phyloP scores from a whole-genome alignment of 345 rosid species.

The Dipteronia dyeriana region DNA sequence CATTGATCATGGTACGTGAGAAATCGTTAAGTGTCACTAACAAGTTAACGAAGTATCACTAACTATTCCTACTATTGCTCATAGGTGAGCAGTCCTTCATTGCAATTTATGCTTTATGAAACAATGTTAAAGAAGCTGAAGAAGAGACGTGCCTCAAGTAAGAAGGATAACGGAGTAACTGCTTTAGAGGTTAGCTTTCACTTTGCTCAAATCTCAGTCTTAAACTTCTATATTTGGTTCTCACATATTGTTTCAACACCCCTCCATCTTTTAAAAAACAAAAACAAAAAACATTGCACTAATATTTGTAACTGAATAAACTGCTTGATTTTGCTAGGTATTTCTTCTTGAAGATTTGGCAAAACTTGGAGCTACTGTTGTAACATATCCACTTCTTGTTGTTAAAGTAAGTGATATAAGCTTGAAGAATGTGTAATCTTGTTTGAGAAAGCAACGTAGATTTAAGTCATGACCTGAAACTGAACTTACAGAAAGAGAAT shows the following conservation, averaged over 20 bases:
- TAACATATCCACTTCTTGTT: conserved; percentile 92
- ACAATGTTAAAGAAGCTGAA: conserved; percentile 85
- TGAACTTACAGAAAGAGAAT: neutral
- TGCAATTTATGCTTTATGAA: conserved; percentile 97
- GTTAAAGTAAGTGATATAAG: conserved; percentile 58
- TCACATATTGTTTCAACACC: neutral
- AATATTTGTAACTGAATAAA: conserved; percentile 11
- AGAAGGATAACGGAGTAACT: conserved; percentile 57
- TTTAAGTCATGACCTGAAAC: neutral
- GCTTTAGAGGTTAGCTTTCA: conserved; percentile 72
- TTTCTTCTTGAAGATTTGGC: conserved; percentile 96
- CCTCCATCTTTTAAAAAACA: neutral
- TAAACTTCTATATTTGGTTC: neutral
- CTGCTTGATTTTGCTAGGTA: conserved; percentile 46
- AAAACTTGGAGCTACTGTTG: conserved; percentile 95
- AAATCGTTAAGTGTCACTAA: neutral
- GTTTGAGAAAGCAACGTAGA: neutral
- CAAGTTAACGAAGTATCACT: conserved; percentile 22
- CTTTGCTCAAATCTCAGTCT: conserved; percentile 11
- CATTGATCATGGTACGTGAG: conserved; percentile 84
- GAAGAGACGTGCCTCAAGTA: conserved; percentile 47
- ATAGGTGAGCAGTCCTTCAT: conserved; percentile 96
- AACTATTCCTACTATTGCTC: conserved; percentile 30
- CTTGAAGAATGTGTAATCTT: neutral
- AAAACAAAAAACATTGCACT: neutral